Evolutionary conservation across 768 basidiomycete genomes (phyloP).

Genomic region (Mycena galericulata): DNA sequence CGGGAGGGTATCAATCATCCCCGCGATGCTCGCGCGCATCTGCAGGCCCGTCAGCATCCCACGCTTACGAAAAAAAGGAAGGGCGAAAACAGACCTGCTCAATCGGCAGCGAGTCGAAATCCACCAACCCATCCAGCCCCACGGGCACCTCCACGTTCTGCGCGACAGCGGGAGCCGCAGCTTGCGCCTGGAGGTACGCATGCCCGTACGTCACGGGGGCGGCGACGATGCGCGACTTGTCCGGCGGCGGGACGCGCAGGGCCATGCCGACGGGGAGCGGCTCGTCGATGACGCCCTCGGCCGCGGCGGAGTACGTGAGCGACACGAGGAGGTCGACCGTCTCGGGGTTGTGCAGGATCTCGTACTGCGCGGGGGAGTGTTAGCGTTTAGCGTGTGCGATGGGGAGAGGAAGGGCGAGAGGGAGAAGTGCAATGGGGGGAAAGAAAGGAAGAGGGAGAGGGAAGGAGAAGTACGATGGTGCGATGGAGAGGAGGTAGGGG

Average conservation of each 20-base stretch:
- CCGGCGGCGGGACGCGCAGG: slow-evolving; percentile 62
- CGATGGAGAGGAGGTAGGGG: no score
- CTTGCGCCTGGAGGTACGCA: not conserved
- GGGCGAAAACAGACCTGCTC: slow-evolving; percentile 17
- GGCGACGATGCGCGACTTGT: slow-evolving; percentile 14
- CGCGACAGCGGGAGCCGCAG: not conserved
- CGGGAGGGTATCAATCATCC: slow-evolving; percentile 41
- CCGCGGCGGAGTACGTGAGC: slow-evolving; percentile 67
- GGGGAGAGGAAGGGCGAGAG: not conserved
- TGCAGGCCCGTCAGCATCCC: slow-evolving; percentile 1
- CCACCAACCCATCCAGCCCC: slow-evolving; percentile 30
- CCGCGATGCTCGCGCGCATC: slow-evolving; percentile 34
- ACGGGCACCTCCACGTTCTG: not conserved
- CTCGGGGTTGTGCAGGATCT: slow-evolving; percentile 76
- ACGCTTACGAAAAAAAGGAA: not conserved
- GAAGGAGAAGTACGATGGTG: no score
- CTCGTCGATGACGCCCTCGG: slow-evolving; percentile 64
- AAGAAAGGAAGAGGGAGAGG: no score
- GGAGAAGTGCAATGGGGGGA: not conserved
- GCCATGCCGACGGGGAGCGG: slow-evolving; percentile 72
- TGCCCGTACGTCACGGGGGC: not conserved
- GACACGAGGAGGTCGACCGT: no score
- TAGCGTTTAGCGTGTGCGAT: not conserved
- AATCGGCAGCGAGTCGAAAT: slow-evolving; percentile 30
- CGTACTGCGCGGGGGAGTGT: slow-evolving; percentile 57